These are phyloP conservation scores for Russula ochroleuca DNA, from an alignment of 768 basidiomycete genomes.

Conservation along the genomic window DNA sequence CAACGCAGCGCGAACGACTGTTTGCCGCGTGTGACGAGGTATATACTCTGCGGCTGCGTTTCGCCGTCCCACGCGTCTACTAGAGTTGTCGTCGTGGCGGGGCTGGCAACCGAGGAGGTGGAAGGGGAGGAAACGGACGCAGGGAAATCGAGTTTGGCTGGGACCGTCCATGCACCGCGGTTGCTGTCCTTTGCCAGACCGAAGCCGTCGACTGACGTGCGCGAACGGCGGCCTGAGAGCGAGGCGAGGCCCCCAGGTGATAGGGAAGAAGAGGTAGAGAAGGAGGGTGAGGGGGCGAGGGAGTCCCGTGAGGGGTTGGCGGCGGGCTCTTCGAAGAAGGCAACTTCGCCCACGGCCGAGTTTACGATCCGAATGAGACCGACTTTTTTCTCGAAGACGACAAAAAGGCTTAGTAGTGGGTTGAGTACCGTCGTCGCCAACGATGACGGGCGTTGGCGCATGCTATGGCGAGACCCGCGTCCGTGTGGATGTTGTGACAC, in stretches of 20 bases:
- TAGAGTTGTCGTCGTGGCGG: too few relatives aligned
- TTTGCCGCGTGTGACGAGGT: slow-evolving; percentile 66
- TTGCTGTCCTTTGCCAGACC: slow-evolving; percentile 38
- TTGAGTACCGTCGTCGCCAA: slow-evolving; percentile 47
- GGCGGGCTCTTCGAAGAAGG: slow-evolving; percentile 47
- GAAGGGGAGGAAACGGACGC: not conserved
- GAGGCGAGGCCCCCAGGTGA: slow-evolving; percentile 28
- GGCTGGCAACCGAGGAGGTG: too few relatives aligned
- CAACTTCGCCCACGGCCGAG: slow-evolving; percentile 75
- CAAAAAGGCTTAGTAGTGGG: slow-evolving; percentile 72
- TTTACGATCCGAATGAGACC: slow-evolving; percentile 78
- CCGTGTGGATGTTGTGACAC: slow-evolving; percentile 25
- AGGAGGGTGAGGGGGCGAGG: slow-evolving; percentile 25
- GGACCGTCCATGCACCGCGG: slow-evolving; percentile 47
- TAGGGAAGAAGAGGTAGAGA: not conserved
- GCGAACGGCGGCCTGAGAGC: slow-evolving; percentile 35
- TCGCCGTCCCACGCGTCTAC: not conserved
- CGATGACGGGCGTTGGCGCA: slow-evolving; percentile 7
- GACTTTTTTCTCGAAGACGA: slow-evolving; percentile 84
- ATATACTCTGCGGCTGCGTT: slow-evolving; percentile 39
- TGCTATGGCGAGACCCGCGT: slow-evolving; percentile 9
- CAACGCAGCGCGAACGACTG: slow-evolving; percentile 62
- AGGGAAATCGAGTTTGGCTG: slow-evolving; percentile 47
- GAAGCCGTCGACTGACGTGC: slow-evolving; percentile 44
- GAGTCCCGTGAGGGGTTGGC: slow-evolving; percentile 17